Base-by-base conservation (phyloP, 805 yeast genomes). In the Yueomyces sp. region DNA sequence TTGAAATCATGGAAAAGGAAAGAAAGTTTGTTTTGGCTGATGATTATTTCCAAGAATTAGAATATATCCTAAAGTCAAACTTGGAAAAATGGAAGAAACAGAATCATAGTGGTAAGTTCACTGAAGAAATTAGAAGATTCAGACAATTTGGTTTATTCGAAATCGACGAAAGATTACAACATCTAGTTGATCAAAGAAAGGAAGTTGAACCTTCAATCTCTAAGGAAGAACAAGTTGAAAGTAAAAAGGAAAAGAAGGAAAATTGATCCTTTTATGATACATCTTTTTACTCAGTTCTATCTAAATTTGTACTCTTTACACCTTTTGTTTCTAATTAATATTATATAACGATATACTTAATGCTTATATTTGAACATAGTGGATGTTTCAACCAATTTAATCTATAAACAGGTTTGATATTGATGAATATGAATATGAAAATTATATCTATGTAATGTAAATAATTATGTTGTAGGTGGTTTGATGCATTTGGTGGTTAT, bases 131-230 rank as follows among this genome's bases (percentile, higher is more conserved):
- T 53, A 81, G 76, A 59, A 71, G 75, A 47, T 81, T 74, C 62
- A 77, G 90, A 68, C 71, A 73, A 49, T 78, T 59, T 51, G 92
- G 94, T 37, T 74, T 83, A 39, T 63, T 72, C 49, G 69, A 70
- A 43, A 63, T 74, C 8, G 65, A 69, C 46, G 74, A 55, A n/a
- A 56, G 57, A 40, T 36, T 59, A 27, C 44, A 47, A 33, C 43
- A 54, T 28, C 28, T 60, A 38, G 64, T 59, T 3, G 39, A 42
- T 27, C 47, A 52, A 40, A 59, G 64, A 44, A 60, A 54, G 40
- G 52, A 50, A 37, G 46, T 54, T 30, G 49, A 50, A 30, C 45
- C 47, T 19, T 48, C 43, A 26, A 19, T 19, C 19, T 19, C 19
- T 19, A 19, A 19, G 19, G 19, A 19, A 9, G 41, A 38, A 12